Conservation (phyloP, 1,284 basidiomycete species). For the Ustilago loliicola region DNA sequence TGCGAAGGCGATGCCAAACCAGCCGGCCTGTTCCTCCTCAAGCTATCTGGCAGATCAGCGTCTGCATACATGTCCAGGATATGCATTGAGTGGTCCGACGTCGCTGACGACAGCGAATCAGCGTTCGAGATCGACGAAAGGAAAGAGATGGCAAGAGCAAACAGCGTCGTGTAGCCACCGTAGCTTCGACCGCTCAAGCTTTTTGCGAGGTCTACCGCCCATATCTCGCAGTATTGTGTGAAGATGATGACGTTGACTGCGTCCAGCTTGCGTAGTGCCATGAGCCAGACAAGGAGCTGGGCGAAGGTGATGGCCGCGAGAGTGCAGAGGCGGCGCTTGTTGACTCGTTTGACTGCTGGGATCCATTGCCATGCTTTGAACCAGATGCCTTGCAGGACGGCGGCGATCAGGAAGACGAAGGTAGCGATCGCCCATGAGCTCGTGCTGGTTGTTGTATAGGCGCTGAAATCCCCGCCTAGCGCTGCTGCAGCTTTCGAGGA, state of each 20-base stretch:
- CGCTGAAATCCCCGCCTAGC: not conserved
- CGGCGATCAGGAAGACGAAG: constrained; percentile 55
- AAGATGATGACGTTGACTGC: constrained; percentile 66
- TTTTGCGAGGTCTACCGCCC: constrained; percentile 63
- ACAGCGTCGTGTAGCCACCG: constrained; percentile 58
- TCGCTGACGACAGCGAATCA: constrained; percentile 10
- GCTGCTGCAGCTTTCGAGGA: not conserved
- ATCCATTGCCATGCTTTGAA: constrained; percentile 67
- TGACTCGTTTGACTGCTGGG: constrained; percentile 43
- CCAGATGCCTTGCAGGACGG: constrained; percentile 52
- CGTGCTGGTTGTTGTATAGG: constrained; percentile 15
- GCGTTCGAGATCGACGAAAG: constrained; percentile 45
- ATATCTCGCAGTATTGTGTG: constrained; percentile 69
- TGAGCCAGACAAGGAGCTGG: constrained; percentile 64
- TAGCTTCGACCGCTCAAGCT: constrained; percentile 44
- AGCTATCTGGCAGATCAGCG: constrained; percentile 52
- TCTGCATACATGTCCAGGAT: constrained; percentile 47
- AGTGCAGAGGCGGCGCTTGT: constrained; percentile 48
- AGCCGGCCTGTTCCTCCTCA: constrained; percentile 44
- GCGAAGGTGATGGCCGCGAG: constrained; percentile 55
- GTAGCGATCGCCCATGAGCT: constrained; percentile 65
- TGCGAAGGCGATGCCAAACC: constrained; percentile 51
- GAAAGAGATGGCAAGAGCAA: constrained; percentile 59
- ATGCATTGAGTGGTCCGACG: constrained; percentile 21
- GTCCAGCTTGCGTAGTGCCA: constrained; percentile 61